Evolutionary conservation across 1,139 yeast genomes (phyloP), one percentile per base, ranked within the genome.

Genomic region (Hemisphaericaspora subhashii): DNA sequence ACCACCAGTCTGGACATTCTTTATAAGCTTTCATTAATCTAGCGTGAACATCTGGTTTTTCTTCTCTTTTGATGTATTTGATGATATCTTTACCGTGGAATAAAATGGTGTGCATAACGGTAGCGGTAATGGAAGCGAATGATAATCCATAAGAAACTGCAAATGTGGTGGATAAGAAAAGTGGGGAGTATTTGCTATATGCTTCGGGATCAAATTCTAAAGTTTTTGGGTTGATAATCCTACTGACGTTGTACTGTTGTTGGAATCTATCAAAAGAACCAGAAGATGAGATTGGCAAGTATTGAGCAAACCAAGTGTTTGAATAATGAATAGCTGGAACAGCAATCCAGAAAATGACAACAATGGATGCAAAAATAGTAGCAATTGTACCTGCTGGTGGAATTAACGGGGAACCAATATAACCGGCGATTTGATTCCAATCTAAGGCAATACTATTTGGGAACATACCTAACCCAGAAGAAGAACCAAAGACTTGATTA

Each of bases 1-100:
- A 83, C 84, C 86, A 79, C 86, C 86, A 81, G 44, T 74, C 80
- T 24, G 89, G 89, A 22, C 75, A 79, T 48, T 76, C 80, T 38
- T 65, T 72, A 58, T 82, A 83, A 42, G 46, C 43, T 43, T 63
- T 65, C 85, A 82, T 82, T 43, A 81, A 69, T 49, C 82, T 71
- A 65, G 71, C 72, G 56, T 81, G 88, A 18, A 83, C 78, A 59
- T 83, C 87, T 29, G 75, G 77, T 52, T 64, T 67, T 39, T 68
- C 68, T 34, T 67, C 66, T 49, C 64, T 58, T 46, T 61, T 65
- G 52, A 79, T 48, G 55, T 71, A 77, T 15, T 62, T 57, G 43
- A 66, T 47, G 40, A 83, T 72, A 42, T 76, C 80, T 37, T 58
- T 64, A 43, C 84, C 77, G 51, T 81, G 83, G 66, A 75, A 80